Base-by-base conservation (phyloP, 1,284 basidiomycete species). In the Sparassis latifolia region DNA sequence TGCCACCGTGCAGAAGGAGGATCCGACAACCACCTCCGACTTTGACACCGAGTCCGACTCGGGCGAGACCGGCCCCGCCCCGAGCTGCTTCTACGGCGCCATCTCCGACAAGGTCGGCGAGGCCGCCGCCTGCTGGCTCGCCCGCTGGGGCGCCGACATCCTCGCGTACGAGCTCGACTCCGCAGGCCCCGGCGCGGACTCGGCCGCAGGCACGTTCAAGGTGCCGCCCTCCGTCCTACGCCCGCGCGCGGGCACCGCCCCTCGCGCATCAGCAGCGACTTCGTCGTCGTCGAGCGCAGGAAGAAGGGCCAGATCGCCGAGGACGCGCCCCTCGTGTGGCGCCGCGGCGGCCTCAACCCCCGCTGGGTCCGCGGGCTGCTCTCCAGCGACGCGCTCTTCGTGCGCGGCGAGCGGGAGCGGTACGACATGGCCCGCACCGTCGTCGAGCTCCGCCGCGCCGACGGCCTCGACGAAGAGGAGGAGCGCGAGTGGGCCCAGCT, bases 61-160 rank as follows among this genome's bases (percentile, higher is more conserved):
- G 5, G 33, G 29, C 4, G n/a, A 7, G 2, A 32, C 38, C 27
- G 9, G n/a, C 5, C 33, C 31, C 31, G 58, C 58, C 37, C 62
- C 66, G 40, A 62, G 66, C 52, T 86, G 82, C 60, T 82, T 86
- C 62, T 94, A 94, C 62, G 94, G 93, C 28, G 75, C 81, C 28
- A 76, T 91, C 3, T 89, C 89, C 0, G 83, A 93, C 68, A 94
- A 92, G 70, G 89, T 97, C 54, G 93, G 93, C 30, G 92, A 96
- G 67, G 88, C 91, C 0, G 87, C 86, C 57, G 80, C 82, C 3
- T 92, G 89, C 65, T 97, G 93, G 92, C 75, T 96, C 9, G 77
- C 85, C 0, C 77, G 90, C 37, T 97, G 93, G 92, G 91, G 86
- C 0, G 66, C 71, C 20, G 92, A 96, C 63, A 76, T 95, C 51